A percentile compares a stretch with the other conserved stretches of the same genome.
These are phyloP conservation scores for Fragosphaeria purpurea DNA, from an alignment of 2,329 filamentous ascomycete genomes.

Conservation along the genomic window DNA sequence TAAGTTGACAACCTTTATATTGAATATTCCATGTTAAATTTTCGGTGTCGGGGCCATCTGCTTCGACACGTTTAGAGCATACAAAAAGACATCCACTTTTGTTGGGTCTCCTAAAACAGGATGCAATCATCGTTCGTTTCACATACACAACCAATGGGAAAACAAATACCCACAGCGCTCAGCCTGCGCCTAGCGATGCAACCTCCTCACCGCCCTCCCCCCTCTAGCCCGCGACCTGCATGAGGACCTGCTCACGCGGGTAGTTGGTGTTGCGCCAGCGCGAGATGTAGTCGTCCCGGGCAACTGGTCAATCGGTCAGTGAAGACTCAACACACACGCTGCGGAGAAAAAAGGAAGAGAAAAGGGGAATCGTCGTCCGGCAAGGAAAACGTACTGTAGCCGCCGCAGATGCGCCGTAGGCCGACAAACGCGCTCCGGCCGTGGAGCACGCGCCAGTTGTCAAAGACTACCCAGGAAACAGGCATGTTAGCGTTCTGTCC, in stretches of 20 bases:
- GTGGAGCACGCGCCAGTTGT: conserved; percentile 93
- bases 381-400: conserved; percentile 57
- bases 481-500: no score
- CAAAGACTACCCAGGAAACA: conserved; percentile 54
- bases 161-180: no score
- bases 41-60: no score
- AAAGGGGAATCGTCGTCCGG: neutral
- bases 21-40: no score
- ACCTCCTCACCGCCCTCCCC: no score
- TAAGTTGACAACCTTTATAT: no score
- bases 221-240: conserved; percentile 20
- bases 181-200: no score
- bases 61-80: no score
- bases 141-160: no score
- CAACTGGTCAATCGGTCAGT: conserved; percentile 41
- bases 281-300: conserved; percentile 71
- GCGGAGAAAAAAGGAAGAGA: neutral
- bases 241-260: conserved; percentile 33
- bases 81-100: no score
- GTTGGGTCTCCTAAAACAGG: no score
- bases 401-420: conserved; percentile 78
- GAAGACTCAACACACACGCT: neutral
- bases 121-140: no score
- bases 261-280: conserved; percentile 65
- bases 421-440: conserved; percentile 77